Percentiles rank a stretch among this genome's conserved stretches.
These are phyloP conservation scores for Thraustochytrium sp. DNA, from an alignment of 352 stramenopile species.

Conservation along the genomic window DNA sequence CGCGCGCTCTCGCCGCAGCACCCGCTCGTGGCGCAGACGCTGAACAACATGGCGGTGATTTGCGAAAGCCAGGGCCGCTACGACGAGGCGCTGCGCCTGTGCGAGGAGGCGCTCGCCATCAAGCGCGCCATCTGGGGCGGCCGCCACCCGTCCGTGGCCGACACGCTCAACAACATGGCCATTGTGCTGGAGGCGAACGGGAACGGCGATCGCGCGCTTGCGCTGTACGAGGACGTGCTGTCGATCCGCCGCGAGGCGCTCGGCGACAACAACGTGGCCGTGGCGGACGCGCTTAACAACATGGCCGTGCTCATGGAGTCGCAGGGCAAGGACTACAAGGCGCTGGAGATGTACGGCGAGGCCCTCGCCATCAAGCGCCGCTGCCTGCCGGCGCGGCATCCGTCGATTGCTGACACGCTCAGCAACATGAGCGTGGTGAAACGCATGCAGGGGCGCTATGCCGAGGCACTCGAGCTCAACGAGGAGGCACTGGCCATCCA, in stretches of 20 bases:
- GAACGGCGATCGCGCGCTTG: background rate
- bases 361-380: conserved; percentile 53
- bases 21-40: background rate
- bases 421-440: conserved; percentile 50
- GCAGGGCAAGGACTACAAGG: background rate
- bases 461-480: conserved; percentile 47
- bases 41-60: background rate
- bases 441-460: no score
- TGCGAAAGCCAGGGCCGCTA: background rate
- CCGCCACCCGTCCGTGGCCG: background rate
- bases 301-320: conserved; percentile 1
- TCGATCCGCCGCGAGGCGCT: background rate
- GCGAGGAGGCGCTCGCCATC: background rate
- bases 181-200: background rate
- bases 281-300: conserved; percentile 7
- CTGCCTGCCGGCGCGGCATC: conserved; percentile 51
- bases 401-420: conserved; percentile 56
- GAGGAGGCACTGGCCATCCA: conserved; percentile 50
- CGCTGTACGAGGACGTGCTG: background rate
- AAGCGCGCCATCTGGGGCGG: background rate
- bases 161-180: conserved; percentile 30
- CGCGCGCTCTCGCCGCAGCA: background rate
- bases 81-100: background rate
- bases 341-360: conserved; percentile 48
- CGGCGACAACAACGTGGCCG: background rate